phyloP scores from a whole-genome alignment of 352 stramenopile species.

The Lagenidium giganteum region DNA sequence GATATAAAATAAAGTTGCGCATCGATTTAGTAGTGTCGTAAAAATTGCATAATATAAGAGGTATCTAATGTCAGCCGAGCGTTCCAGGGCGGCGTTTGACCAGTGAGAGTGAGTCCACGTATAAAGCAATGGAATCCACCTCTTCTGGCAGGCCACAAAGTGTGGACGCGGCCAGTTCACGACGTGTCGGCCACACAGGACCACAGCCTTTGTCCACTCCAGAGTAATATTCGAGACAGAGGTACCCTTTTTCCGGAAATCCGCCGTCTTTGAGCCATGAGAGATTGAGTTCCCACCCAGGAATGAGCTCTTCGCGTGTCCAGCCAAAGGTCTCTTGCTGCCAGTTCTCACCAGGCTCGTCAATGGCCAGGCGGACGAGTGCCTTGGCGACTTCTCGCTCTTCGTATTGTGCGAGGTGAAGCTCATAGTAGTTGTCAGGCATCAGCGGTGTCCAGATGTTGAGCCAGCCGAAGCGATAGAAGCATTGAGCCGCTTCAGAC shows the following conservation, averaged over 20 bases:
- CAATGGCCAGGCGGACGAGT: constrained; percentile 72
- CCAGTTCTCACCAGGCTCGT: constrained; percentile 81
- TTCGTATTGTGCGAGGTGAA: constrained; percentile 61
- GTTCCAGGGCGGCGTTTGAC: constrained; percentile 12
- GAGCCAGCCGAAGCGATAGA: constrained; percentile 67
- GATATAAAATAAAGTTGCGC: too few relatives aligned
- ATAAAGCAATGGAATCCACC: constrained; percentile 32
- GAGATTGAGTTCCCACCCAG: constrained; percentile 75
- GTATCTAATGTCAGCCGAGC: background rate
- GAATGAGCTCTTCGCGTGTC: constrained; percentile 72
- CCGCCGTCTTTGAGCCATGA: constrained; percentile 78
- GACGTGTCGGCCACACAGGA: constrained; percentile 59
- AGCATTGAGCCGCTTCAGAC: constrained; percentile 45
- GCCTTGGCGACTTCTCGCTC: constrained; percentile 67
- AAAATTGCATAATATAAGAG: too few relatives aligned
- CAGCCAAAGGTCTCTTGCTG: constrained; percentile 71
- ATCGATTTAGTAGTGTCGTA: too few relatives aligned
- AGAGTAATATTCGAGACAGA: constrained; percentile 77
- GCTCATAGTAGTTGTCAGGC: constrained; percentile 77
- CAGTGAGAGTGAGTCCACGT: constrained; percentile 57
- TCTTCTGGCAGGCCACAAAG: constrained; percentile 48
- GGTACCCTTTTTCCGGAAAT: constrained; percentile 71
- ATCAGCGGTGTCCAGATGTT: constrained; percentile 65
- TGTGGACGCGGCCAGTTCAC: constrained; percentile 45
- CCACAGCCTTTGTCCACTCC: constrained; percentile 67